Conservation (phyloP, 306 rosid genomes). For the Gastrolobium villosum region DNA sequence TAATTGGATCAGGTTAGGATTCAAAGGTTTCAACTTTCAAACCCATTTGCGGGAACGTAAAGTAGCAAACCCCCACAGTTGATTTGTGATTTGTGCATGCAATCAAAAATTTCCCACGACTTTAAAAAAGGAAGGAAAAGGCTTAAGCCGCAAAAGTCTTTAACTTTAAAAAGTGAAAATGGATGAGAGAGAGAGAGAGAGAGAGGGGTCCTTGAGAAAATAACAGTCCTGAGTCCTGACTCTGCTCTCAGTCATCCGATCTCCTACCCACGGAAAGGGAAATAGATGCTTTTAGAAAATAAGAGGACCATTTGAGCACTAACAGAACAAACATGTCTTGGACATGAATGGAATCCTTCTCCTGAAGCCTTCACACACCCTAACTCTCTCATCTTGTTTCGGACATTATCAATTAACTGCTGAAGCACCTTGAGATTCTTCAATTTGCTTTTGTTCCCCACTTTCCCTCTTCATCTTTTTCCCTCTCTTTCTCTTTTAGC, state of each 20-base stretch:
- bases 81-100: slow-evolving; percentile 33
- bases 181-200: slow-evolving; percentile 2
- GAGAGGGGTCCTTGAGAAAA: slow-evolving; percentile 33
- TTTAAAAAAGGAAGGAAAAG: slow-evolving; percentile 41
- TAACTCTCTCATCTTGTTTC: slow-evolving; percentile 33
- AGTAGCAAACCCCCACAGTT: neutral
- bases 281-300: slow-evolving; percentile 49
- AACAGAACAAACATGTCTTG: slow-evolving; percentile 57
- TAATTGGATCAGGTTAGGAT: slow-evolving; percentile 10
- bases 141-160: slow-evolving; percentile 59
- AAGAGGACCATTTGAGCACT: slow-evolving; percentile 64
- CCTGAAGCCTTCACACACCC: neutral
- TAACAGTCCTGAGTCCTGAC: slow-evolving; percentile 21
- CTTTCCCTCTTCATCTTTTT: slow-evolving; percentile 36
- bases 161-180: slow-evolving; percentile 52
- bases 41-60: neutral
- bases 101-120: slow-evolving; percentile 9
- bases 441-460: slow-evolving; percentile 50
- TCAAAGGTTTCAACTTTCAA: slow-evolving; percentile 26
- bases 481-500: slow-evolving; percentile 43
- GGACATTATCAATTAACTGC: slow-evolving; percentile 36
- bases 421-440: slow-evolving; percentile 55
- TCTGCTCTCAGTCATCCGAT: neutral
- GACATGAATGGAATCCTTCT: slow-evolving; percentile 52
- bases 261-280: slow-evolving; percentile 47